Percentiles rank a stretch among this genome's conserved stretches.
Conservation (phyloP, 1,284 basidiomycete genomes). For the Boletus smithii region DNA sequence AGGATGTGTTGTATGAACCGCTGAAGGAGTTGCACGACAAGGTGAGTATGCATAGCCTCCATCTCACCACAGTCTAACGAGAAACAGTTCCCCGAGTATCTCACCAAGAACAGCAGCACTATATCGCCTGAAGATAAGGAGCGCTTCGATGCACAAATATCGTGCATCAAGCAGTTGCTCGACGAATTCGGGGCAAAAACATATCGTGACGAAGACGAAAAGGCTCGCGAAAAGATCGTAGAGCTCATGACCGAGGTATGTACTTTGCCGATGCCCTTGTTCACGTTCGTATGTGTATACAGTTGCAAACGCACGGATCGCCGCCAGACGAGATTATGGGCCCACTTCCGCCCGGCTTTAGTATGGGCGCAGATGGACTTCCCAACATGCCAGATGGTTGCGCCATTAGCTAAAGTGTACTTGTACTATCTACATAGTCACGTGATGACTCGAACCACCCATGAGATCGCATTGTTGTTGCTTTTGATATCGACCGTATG, state of each 20-base stretch:
- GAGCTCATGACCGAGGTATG: slow-evolving; percentile 76
- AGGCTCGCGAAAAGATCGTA: slow-evolving; percentile 53
- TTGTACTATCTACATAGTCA: no score
- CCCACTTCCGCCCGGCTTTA: slow-evolving; percentile 78
- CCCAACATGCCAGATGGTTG: slow-evolving; percentile 56
- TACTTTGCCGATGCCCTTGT: slow-evolving; percentile 1
- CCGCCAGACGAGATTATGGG: slow-evolving; percentile 93
- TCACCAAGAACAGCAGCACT: slow-evolving; percentile 49
- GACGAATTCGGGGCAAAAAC: slow-evolving; percentile 66
- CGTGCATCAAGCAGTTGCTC: slow-evolving; percentile 67
- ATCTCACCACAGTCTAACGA: neutral
- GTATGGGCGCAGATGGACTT: slow-evolving; percentile 53
- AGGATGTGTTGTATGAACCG: slow-evolving; percentile 93
- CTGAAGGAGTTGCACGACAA: slow-evolving; percentile 85
- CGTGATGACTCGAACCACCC: slow-evolving; percentile 15
- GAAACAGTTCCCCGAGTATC: slow-evolving; percentile 69
- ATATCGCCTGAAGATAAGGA: slow-evolving; percentile 61
- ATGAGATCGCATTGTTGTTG: neutral
- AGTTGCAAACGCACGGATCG: slow-evolving; percentile 86
- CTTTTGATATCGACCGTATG: slow-evolving; percentile 18
- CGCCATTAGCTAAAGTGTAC: slow-evolving; percentile 32
- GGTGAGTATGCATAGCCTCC: slow-evolving; percentile 39
- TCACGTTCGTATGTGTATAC: slow-evolving; percentile 10
- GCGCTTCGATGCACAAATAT: slow-evolving; percentile 69
- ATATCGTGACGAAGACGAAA: slow-evolving; percentile 62